Base-by-base conservation (phyloP, 2,329 filamentous ascomycete species). In the Orbilia oligospora region DNA sequence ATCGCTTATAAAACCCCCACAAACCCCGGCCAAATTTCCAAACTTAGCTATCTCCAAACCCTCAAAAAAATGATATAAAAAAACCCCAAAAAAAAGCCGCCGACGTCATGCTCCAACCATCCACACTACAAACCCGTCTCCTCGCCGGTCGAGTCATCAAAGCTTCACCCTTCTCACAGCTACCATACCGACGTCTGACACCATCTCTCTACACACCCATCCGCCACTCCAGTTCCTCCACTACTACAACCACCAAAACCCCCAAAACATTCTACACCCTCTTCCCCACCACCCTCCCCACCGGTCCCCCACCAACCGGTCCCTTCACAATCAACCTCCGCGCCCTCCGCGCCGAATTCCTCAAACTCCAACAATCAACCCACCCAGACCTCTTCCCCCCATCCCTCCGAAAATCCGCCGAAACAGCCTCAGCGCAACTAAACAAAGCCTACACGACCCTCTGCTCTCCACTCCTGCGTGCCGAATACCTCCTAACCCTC, bases 371-470 rank as follows among this genome's bases (percentile, higher is more conserved):
- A 85, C 89, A 90, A 18, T 87, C 88, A 51, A 89, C 91, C 10
- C 93, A 96, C 84, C 93, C 93, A 0, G 93, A 96, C 84, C 86
- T 91, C 77, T 86, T 86, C 22, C 84, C 86, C 0, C 81, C 83
- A 81, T 80, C 87, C 81, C 48, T 87, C 84, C 83, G 87, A 84
- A 87, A 91, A 85, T 82, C 88, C 58, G 93, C 94, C 20, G 93
- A 97, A 84, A 92, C 90, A 0, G 87, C 91, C n/a, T 96, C 92
- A 9, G 89, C 93, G 6, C 88, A 89, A 27, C 94, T 98, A 84
- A 98, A 98, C 87, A 91, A 94, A 81, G 96, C 96, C 0, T 98
- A 97, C 87, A 91, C 90, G 83, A 97, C 94, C 1, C 88, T 99
- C 0, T 86, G 89, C 63, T 89, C 91, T 81, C 94, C 96, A 16